Conservation (phyloP, 768 basidiomycete genomes). For the Amanita subjunquillea region DNA sequence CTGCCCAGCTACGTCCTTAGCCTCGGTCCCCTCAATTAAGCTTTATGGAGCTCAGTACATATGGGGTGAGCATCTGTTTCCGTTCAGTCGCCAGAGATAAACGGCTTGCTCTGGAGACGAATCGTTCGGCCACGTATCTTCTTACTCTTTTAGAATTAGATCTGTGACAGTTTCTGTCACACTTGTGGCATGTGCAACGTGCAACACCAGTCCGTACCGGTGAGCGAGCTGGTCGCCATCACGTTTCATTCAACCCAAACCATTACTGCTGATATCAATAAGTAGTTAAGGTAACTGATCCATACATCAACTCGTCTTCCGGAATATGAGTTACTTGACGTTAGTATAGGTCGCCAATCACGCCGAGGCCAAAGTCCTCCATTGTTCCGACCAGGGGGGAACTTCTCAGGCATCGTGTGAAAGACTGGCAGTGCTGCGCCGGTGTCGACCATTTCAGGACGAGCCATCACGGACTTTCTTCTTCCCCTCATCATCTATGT, state of each 20-base stretch:
- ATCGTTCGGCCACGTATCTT: too few relatives aligned
- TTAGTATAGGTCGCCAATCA: neutral
- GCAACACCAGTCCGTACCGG: too few relatives aligned
- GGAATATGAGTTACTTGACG: neutral
- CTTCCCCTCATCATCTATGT: conserved; percentile 14
- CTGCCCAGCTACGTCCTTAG: neutral
- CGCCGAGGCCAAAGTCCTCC: neutral
- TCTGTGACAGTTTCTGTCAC: too few relatives aligned
- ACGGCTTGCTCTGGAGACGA: too few relatives aligned
- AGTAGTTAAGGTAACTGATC: neutral
- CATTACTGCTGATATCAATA: neutral
- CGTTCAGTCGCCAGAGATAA: too few relatives aligned
- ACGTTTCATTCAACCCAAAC: neutral
- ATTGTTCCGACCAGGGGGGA: neutral
- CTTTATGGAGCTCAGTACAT: neutral
- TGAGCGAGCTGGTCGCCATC: neutral
- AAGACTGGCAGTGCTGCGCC: conserved; percentile 18
- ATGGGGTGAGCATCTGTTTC: too few relatives aligned
- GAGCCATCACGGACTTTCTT: conserved; percentile 9
- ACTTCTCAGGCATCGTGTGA: conserved; percentile 12
- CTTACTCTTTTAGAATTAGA: too few relatives aligned
- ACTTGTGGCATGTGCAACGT: too few relatives aligned
- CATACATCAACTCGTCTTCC: neutral
- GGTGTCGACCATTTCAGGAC: conserved; percentile 4
- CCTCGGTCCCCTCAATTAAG: neutral